These are phyloP conservation scores for Acacia pycnantha DNA, from an alignment of 331 rosid genomes.

Conservation along the genomic window DNA sequence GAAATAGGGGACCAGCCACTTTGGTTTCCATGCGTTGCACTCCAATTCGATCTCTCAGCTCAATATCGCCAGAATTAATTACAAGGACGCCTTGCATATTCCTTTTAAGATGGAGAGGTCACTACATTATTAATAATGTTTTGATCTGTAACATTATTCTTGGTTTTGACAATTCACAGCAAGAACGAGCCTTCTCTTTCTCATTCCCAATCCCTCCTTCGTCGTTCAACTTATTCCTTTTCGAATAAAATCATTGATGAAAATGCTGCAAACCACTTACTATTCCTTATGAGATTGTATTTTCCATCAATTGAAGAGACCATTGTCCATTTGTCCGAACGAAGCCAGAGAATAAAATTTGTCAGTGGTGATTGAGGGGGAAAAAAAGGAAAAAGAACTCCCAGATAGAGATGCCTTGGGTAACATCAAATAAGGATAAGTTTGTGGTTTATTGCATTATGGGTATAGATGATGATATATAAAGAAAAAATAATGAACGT, in stretches of 20 bases:
- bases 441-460: conserved; percentile 37
- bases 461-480: conserved; percentile 24
- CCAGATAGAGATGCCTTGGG: conserved; percentile 46
- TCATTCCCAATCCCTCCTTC: background rate
- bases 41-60: conserved; percentile 31
- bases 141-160: background rate
- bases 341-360: background rate
- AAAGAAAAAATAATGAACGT: conserved; percentile 34
- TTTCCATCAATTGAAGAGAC: background rate
- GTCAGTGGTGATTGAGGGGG: background rate
- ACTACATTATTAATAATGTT: background rate
- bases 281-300: background rate
- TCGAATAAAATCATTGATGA: background rate
- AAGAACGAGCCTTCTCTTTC: conserved; percentile 26
- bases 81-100: conserved; percentile 33
- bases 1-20: conserved; percentile 19
- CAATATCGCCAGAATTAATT: background rate
- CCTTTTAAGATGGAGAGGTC: conserved; percentile 25
- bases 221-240: background rate
- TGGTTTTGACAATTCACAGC: conserved; percentile 8
- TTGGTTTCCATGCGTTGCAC: conserved; percentile 32
- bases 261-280: background rate
- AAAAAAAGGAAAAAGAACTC: background rate
- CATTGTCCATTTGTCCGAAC: background rate
- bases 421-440: conserved; percentile 38